These are phyloP conservation scores for Alternaria hordeiaustralica DNA, from an alignment of 2,329 filamentous ascomycete genomes.

Conservation along the genomic window DNA sequence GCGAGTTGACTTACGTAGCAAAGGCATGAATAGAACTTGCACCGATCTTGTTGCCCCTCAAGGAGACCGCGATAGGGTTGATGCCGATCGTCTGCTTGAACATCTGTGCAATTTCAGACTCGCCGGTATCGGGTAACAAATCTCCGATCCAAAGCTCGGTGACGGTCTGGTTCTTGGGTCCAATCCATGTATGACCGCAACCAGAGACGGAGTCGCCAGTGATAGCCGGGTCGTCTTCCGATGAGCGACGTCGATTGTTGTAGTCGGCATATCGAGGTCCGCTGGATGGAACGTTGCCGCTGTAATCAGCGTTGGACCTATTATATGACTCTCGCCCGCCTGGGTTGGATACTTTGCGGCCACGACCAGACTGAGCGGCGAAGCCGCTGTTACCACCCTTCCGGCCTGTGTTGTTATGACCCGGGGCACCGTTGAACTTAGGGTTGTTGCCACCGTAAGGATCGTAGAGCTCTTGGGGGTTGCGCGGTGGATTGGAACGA, in stretches of 20 bases:
- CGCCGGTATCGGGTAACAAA: constrained; percentile 23
- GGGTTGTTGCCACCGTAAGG: constrained; percentile 11
- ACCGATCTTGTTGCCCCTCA: constrained; percentile 2
- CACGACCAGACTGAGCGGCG: constrained; percentile 16
- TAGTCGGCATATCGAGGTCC: constrained; percentile 2
- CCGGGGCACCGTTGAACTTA: constrained; percentile 24
- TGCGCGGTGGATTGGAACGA: constrained; percentile 16
- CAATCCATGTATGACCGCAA: constrained; percentile 40
- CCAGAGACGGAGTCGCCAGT: constrained; percentile 28
- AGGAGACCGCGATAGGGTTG: constrained; percentile 7
- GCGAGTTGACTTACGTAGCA: constrained; percentile 19
- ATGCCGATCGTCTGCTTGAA: constrained; percentile 24
- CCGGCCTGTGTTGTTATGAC: constrained; percentile 14
- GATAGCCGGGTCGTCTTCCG: constrained; percentile 25
- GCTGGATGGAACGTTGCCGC: constrained; percentile 2
- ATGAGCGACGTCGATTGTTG: not conserved
- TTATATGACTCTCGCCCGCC: constrained; percentile 16
- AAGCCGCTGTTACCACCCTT: constrained; percentile 20
- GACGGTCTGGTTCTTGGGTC: constrained; percentile 35
- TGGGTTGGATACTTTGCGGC: constrained; percentile 30
- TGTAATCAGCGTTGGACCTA: constrained; percentile 15
- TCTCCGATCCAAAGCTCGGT: constrained; percentile 35
- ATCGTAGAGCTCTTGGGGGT: constrained; percentile 19
- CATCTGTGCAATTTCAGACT: constrained; percentile 19
- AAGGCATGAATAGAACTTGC: constrained; percentile 23